phyloP scores from a whole-genome alignment of 257 asterid genomes.

The Catharanthus roseus region DNA sequence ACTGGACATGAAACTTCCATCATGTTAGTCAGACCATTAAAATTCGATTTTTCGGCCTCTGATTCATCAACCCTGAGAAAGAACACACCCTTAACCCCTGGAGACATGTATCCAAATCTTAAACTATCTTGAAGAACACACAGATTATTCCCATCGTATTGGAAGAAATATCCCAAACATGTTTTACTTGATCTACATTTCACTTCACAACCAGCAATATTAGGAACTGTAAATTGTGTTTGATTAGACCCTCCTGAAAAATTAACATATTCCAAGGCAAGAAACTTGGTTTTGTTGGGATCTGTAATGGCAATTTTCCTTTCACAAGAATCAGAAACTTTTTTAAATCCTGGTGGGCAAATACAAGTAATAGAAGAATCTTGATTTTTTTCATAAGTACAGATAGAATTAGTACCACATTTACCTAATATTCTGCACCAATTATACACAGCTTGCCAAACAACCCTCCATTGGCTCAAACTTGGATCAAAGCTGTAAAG shows the following conservation, averaged over 20 bases:
- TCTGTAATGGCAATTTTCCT: constrained; percentile 32
- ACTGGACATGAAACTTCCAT: constrained; percentile 67
- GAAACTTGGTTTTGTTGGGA: constrained; percentile 36
- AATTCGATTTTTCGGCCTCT: constrained; percentile 43
- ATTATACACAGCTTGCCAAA: constrained; percentile 61
- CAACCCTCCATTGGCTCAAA: constrained; percentile 40
- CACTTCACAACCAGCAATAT: constrained; percentile 38
- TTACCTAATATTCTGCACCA: constrained; percentile 51
- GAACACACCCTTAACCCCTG: constrained; percentile 40
- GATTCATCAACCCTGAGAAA: constrained; percentile 57
- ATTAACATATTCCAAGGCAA: constrained; percentile 57
- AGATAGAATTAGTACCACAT: constrained; percentile 63
- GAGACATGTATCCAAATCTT: constrained; percentile 69
- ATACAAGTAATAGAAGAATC: constrained; percentile 48
- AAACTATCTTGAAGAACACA: constrained; percentile 56
- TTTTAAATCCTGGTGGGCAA: constrained; percentile 73
- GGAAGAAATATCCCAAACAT: constrained; percentile 67
- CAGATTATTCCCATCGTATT: constrained; percentile 54
- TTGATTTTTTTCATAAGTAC: constrained; percentile 42
- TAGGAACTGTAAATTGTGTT: constrained; percentile 30
- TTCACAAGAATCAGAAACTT: constrained; percentile 32
- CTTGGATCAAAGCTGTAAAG: constrained; percentile 47
- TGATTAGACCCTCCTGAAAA: constrained; percentile 56
- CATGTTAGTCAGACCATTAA: constrained; percentile 52
- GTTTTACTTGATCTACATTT: constrained; percentile 25